phyloP scores from a whole-genome alignment of 1,284 basidiomycete species.

The Pholiota adiposa region DNA sequence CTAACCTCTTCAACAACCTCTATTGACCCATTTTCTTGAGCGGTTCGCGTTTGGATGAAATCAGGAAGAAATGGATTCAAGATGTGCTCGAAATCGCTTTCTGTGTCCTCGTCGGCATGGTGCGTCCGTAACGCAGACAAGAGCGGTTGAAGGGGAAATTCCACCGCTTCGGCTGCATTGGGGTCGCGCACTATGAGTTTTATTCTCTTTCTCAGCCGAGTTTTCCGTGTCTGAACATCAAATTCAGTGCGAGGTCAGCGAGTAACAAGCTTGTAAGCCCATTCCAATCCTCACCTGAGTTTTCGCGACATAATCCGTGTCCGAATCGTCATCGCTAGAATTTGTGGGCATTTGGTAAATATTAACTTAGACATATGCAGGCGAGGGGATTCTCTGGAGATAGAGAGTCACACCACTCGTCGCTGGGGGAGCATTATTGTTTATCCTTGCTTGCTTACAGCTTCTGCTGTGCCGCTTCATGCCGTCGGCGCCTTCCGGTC shows the following conservation, averaged over 20 bases:
- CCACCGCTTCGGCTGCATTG: background rate
- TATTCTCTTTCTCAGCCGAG: constrained; percentile 13
- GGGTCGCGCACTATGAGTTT: constrained; percentile 6
- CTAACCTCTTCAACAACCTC: constrained; percentile 37
- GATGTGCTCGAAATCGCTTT: constrained; percentile 39
- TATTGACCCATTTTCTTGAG: constrained; percentile 28
- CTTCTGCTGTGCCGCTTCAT: too few species aligned
- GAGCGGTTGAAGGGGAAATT: constrained; percentile 15
- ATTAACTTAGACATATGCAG: too few species aligned
- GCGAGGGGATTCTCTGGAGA: too few species aligned
- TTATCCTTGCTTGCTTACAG: too few species aligned
- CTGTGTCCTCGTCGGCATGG: constrained; percentile 14
- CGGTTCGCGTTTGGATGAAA: constrained; percentile 35
- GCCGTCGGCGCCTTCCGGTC: too few species aligned
- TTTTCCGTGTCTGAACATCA: background rate
- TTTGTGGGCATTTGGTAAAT: too few species aligned
- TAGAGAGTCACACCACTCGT: too few species aligned
- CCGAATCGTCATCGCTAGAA: too few species aligned
- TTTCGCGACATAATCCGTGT: constrained; percentile 16
- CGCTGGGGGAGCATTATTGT: too few species aligned
- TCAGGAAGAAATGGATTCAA: constrained; percentile 39
- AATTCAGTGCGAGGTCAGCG: too few species aligned
- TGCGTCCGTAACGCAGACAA: constrained; percentile 11
- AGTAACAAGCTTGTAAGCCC: too few species aligned
- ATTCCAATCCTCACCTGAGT: background rate